Conservation (phyloP, 495 filamentous ascomycete genomes). For the Evernia prunastri region DNA sequence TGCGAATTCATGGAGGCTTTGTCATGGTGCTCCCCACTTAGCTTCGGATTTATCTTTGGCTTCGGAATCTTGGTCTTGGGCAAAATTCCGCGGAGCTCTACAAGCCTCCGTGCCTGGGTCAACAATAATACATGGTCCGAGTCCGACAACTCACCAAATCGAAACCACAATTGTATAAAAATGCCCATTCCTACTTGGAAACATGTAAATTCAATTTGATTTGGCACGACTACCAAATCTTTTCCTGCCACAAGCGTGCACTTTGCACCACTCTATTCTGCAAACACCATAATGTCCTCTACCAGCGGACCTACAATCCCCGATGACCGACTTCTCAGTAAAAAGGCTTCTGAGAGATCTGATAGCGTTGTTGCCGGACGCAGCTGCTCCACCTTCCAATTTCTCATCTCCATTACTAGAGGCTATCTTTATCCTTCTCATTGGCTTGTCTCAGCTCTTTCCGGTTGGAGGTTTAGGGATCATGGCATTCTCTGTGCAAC, state of each 20-base stretch:
- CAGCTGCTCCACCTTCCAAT: background rate
- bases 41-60: no score
- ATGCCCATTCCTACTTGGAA: background rate
- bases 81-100: slow-evolving; percentile 4
- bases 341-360: background rate
- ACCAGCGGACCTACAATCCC: background rate
- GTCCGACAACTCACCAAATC: background rate
- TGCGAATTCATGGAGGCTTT: no score
- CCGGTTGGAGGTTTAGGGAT: slow-evolving; percentile 27
- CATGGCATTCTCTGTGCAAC: slow-evolving; percentile 26
- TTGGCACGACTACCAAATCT: background rate
- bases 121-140: no score
- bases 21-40: no score
- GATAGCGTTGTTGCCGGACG: background rate
- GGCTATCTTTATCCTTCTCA: slow-evolving; percentile 27
- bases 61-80: slow-evolving; percentile 1
- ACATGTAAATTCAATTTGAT: background rate
- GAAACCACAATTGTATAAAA: background rate
- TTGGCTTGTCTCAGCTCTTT: slow-evolving; percentile 31
- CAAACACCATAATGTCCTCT: slow-evolving; percentile 2
- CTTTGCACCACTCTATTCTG: background rate
- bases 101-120: background rate
- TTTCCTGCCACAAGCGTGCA: background rate
- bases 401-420: slow-evolving; percentile 17
- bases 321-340: background rate